Percentiles rank a stretch among this genome's conserved stretches.
Conservation (phyloP, 805 yeast species). For the Blastobotrys parvus region DNA sequence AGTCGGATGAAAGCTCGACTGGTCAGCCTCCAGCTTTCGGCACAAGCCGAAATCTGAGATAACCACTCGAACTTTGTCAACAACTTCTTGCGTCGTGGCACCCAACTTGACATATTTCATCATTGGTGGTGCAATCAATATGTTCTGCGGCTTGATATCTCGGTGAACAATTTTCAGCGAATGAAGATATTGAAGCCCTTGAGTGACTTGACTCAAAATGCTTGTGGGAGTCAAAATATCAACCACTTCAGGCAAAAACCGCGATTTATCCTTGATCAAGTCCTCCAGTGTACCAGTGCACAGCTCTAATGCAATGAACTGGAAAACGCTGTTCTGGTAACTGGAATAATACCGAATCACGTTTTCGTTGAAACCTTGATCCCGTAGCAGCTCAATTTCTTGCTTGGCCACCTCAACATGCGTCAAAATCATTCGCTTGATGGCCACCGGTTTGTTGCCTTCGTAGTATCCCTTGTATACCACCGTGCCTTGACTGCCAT, state of each 20-base stretch:
- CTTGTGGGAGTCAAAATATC: slow-evolving; percentile 39
- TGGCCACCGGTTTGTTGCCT: slow-evolving; percentile 90
- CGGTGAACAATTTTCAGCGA: slow-evolving; percentile 87
- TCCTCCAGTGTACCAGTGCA: slow-evolving; percentile 88
- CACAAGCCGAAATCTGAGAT: slow-evolving; percentile 96
- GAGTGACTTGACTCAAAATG: slow-evolving; percentile 65
- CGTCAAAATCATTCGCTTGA: slow-evolving; percentile 85
- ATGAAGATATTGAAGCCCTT: slow-evolving; percentile 82
- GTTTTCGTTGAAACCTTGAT: slow-evolving; percentile 94
- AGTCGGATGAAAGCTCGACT: slow-evolving; percentile 87
- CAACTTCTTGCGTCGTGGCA: slow-evolving; percentile 16
- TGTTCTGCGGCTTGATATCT: slow-evolving; percentile 91
- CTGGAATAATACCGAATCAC: slow-evolving; percentile 90
- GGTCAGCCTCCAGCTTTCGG: slow-evolving; percentile 83
- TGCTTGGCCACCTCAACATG: slow-evolving; percentile 91
- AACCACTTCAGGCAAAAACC: slow-evolving; percentile 32
- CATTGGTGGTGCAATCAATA: slow-evolving; percentile 63
- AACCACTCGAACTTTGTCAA: slow-evolving; percentile 52
- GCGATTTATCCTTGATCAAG: slow-evolving; percentile 42
- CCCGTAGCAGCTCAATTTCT: slow-evolving; percentile 79
- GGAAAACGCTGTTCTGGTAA: slow-evolving; percentile 78
- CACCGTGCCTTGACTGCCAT: slow-evolving; percentile 95
- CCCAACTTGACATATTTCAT: slow-evolving; percentile 18
- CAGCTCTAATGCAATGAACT: slow-evolving; percentile 87
- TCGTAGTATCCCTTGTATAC: slow-evolving; percentile 88